These are phyloP conservation scores for Fraxinus greggii DNA, from an alignment of 305 asterid species.

Conservation along the genomic window DNA sequence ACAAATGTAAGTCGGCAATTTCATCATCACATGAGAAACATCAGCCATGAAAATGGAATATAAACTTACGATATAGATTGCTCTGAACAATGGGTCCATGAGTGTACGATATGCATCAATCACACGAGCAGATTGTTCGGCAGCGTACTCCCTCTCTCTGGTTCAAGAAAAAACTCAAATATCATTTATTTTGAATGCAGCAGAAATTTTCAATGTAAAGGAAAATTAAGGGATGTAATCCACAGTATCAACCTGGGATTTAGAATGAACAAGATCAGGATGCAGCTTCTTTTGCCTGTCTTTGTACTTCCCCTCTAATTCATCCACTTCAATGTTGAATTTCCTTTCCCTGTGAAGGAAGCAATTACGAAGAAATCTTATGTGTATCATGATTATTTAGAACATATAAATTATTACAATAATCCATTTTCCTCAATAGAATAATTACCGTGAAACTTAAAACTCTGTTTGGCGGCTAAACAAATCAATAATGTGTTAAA, in stretches of 20 bases:
- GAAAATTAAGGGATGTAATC: background rate
- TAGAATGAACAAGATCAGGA: conserved; percentile 92
- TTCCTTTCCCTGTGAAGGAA: conserved; percentile 52
- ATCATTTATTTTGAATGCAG: background rate
- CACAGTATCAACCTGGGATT: conserved; percentile 58
- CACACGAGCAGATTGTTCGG: conserved; percentile 92
- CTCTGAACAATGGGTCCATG: conserved; percentile 70
- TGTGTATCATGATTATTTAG: conserved; percentile 9
- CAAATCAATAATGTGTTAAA: background rate
- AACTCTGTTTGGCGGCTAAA: background rate
- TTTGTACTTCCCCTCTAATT: conserved; percentile 76
- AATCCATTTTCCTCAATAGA: background rate
- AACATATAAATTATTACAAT: background rate
- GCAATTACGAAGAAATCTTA: background rate
- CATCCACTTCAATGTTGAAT: conserved; percentile 51
- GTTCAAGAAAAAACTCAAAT: conserved; percentile 21
- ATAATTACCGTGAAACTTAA: background rate
- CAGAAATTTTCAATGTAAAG: background rate
- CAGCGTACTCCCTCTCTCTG: conserved; percentile 87
- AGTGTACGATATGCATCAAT: conserved; percentile 84
- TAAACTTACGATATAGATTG: conserved; percentile 68
- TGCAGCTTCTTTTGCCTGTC: conserved; percentile 97
- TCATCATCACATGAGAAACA: conserved; percentile 8
- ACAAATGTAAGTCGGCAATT: conserved; percentile 5
- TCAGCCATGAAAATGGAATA: conserved; percentile 3